A percentile compares a stretch with the other conserved stretches of the same genome.
These are phyloP conservation scores for Thalassiosira pacifica DNA, from an alignment of 352 stramenopile species.

Conservation along the genomic window DNA sequence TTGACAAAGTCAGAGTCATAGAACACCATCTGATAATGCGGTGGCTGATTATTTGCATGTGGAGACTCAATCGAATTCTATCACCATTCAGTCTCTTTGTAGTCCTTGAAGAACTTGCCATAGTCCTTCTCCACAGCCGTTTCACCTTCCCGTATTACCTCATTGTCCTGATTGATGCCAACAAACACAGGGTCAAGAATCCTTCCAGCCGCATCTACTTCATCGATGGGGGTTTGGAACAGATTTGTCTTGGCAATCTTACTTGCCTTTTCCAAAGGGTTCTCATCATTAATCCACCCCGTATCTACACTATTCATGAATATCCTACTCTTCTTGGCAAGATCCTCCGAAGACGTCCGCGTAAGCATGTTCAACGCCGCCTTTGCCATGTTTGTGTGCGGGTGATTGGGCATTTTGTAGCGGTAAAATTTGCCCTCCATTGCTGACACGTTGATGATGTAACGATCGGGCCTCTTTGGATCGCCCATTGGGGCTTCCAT, in stretches of 20 bases:
- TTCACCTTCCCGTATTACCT: slow-evolving; percentile 17
- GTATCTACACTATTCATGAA: slow-evolving; percentile 99
- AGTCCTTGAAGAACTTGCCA: slow-evolving; percentile 89
- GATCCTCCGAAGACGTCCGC: slow-evolving; percentile 94
- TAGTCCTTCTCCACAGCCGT: slow-evolving; percentile 54
- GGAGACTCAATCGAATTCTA: no score
- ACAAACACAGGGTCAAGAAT: slow-evolving; percentile 96
- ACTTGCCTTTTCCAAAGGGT: slow-evolving; percentile 92
- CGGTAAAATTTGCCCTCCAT: slow-evolving; percentile 99
- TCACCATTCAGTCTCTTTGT: slow-evolving; percentile 87
- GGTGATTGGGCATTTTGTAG: slow-evolving; percentile 97
- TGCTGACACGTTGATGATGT: slow-evolving; percentile 96
- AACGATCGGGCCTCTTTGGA: slow-evolving; percentile 78
- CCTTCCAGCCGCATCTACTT: slow-evolving; percentile 95
- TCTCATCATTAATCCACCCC: slow-evolving; percentile 99
- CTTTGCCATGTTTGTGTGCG: slow-evolving; percentile 99
- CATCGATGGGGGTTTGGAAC: slow-evolving; percentile 98
- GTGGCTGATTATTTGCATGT: no score
- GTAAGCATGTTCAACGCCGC: slow-evolving; percentile 98
- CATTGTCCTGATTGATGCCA: slow-evolving; percentile 73
- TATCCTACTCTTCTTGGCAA: slow-evolving; percentile 92
- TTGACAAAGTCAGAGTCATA: no score
- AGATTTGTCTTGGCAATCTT: slow-evolving; percentile 92
- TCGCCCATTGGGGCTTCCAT: slow-evolving; percentile 79
- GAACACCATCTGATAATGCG: no score